phyloP scores from a whole-genome alignment of 2,329 filamentous ascomycete species.

The Xylariomycetidae sp. region DNA sequence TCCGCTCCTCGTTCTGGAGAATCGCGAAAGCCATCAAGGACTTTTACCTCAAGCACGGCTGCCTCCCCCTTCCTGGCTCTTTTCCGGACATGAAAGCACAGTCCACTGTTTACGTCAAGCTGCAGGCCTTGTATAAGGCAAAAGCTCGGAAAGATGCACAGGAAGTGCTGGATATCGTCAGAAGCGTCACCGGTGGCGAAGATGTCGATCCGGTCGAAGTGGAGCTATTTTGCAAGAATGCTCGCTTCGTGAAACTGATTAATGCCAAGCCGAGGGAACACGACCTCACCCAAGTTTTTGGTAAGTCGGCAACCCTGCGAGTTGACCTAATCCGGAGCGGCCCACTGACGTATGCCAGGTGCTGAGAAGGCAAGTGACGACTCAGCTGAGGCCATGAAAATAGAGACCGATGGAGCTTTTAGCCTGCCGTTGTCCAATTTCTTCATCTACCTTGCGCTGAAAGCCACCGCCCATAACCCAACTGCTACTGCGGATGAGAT shows the following conservation, averaged over 20 bases:
- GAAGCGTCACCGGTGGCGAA: constrained; percentile 41
- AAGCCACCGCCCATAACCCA: constrained; percentile 42
- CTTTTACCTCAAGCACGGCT: constrained; percentile 68
- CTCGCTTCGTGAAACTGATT: constrained; percentile 85
- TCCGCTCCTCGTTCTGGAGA: constrained; percentile 70
- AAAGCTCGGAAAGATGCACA: constrained; percentile 75
- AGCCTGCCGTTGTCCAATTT: constrained; percentile 52
- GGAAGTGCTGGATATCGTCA: constrained; percentile 65
- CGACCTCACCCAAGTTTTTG: constrained; percentile 46
- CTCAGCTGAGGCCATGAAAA: constrained; percentile 39
- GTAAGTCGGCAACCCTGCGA: constrained; percentile 34
- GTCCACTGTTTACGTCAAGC: constrained; percentile 78
- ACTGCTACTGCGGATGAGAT: constrained; percentile 47
- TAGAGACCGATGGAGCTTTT: constrained; percentile 23
- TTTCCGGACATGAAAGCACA: constrained; percentile 98
- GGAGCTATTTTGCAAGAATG: constrained; percentile 92
- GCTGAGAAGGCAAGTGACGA: constrained; percentile 50
- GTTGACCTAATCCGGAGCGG: not conserved
- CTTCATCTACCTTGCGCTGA: constrained; percentile 63
- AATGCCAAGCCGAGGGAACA: constrained; percentile 43
- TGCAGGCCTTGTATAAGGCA: constrained; percentile 88
- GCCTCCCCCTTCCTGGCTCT: constrained; percentile 77
- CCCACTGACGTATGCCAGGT: constrained; percentile 34
- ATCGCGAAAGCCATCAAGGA: constrained; percentile 72
- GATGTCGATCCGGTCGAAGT: constrained; percentile 66